Evolutionary conservation across 352 stramenopile species (phyloP).

Genomic region (Globisporangium emineosum): DNA sequence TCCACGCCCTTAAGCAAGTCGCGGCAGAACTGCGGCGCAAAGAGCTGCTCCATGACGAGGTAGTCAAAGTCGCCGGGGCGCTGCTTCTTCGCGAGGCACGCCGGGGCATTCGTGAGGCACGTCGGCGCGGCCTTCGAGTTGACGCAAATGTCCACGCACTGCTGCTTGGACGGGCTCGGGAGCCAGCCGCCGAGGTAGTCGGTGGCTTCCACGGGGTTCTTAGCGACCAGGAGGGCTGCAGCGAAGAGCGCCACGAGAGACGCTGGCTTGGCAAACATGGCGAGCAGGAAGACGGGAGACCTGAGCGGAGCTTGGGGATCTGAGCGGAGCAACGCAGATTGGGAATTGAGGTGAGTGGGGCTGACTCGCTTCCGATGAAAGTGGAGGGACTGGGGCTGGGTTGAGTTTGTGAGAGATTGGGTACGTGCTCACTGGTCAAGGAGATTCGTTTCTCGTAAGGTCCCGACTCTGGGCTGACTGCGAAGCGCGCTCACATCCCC

Average conservation of each 20-base stretch:
- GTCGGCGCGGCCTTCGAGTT: constrained; percentile 42
- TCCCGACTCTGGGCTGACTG: neutral
- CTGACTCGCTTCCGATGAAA: neutral
- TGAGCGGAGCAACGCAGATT: neutral
- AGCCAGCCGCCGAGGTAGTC: constrained; percentile 65
- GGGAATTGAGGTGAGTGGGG: neutral
- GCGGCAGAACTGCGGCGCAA: constrained; percentile 75
- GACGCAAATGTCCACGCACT: constrained; percentile 72
- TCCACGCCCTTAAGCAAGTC: constrained; percentile 65
- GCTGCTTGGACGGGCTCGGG: constrained; percentile 26
- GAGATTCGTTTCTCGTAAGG: neutral
- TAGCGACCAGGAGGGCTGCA: neutral
- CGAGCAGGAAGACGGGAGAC: neutral
- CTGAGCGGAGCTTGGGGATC: neutral
- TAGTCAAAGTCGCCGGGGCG: constrained; percentile 70
- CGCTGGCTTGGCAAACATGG: constrained; percentile 9
- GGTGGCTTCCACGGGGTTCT: constrained; percentile 8
- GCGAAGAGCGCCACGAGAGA: constrained; percentile 6
- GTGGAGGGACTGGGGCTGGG: neutral
- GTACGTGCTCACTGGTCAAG: neutral
- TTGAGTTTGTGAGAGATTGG: neutral
- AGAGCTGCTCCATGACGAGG: constrained; percentile 74
- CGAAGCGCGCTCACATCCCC: neutral
- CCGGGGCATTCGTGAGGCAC: constrained; percentile 46
- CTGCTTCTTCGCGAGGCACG: constrained; percentile 56